Evolutionary conservation across 2,329 filamentous ascomycete genomes (phyloP).

Genomic region (Pseudopyrenochaeta lycopersici): DNA sequence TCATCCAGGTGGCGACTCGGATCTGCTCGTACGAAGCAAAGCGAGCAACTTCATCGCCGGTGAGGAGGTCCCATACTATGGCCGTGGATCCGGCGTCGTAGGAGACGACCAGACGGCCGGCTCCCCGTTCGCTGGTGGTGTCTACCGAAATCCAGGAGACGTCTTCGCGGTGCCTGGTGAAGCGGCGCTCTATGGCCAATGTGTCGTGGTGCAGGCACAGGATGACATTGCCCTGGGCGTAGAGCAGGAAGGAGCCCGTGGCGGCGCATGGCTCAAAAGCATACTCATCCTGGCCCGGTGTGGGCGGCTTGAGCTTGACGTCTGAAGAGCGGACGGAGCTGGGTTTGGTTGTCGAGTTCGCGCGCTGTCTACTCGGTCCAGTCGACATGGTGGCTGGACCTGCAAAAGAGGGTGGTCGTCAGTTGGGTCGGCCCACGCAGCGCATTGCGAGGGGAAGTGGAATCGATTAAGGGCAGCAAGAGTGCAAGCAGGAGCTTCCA

Average conservation of each 20-base stretch:
- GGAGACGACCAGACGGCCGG: slow-evolving; percentile 87
- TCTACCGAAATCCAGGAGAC: slow-evolving; percentile 87
- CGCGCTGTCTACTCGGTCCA: slow-evolving; percentile 53
- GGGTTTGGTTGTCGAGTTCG: slow-evolving; percentile 49
- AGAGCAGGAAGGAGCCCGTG: slow-evolving; percentile 89
- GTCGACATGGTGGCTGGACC: slow-evolving; percentile 54
- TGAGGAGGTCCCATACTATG: slow-evolving; percentile 96
- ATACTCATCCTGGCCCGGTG: slow-evolving; percentile 55
- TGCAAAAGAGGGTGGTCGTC: slow-evolving; percentile 35
- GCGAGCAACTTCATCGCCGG: slow-evolving; percentile 87
- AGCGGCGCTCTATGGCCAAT: slow-evolving; percentile 85
- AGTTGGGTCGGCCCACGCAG: slow-evolving; percentile 38
- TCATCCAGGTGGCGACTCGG: slow-evolving; percentile 90
- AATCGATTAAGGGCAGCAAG: slow-evolving; percentile 38
- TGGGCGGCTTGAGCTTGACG: slow-evolving; percentile 51
- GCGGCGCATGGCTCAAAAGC: slow-evolving; percentile 88
- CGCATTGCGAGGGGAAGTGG: slow-evolving; percentile 39
- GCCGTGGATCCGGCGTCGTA: slow-evolving; percentile 91
- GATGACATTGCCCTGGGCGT: slow-evolving; percentile 81
- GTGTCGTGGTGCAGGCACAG: slow-evolving; percentile 93
- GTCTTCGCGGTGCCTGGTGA: slow-evolving; percentile 83
- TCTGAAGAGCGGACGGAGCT: slow-evolving; percentile 45
- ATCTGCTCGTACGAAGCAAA: slow-evolving; percentile 92
- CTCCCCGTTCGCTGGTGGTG: slow-evolving; percentile 86
- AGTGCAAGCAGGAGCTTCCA: slow-evolving; percentile 41